Evolutionary conservation across 2,329 filamentous ascomycete species (phyloP).

Genomic region (Monosporascus sp.): DNA sequence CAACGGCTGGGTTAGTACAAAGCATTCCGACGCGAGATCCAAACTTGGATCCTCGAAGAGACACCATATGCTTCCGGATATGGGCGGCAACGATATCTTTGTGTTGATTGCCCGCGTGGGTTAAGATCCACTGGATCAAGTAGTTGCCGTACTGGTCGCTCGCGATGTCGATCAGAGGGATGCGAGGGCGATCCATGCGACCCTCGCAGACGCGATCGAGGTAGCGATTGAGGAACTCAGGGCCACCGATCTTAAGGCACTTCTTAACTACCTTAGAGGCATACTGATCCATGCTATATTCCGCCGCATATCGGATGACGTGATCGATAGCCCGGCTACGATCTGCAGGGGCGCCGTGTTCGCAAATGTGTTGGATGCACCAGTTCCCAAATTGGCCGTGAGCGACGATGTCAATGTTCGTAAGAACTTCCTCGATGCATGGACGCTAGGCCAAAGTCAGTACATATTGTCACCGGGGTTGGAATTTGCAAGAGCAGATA

Average conservation of each 20-base stretch:
- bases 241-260: constrained; percentile 91
- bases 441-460: constrained; percentile 60
- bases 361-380: constrained; percentile 99
- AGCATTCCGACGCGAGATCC: constrained; percentile 98
- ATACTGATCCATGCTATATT: constrained; percentile 99
- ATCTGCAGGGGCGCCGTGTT: constrained; percentile 87
- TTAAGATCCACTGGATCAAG: constrained; percentile 93
- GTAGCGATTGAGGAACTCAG: constrained; percentile 87
- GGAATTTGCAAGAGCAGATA: constrained; percentile 32
- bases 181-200: constrained; percentile 83
- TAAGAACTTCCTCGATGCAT: constrained; percentile 92
- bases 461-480: background rate
- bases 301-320: constrained; percentile 85
- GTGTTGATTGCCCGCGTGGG: constrained; percentile 79
- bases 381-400: constrained; percentile 99
- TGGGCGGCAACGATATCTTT: constrained; percentile 89
- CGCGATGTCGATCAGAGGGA: constrained; percentile 95
- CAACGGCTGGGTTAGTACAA: constrained; percentile 88
- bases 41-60: constrained; percentile 95
- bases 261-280: constrained; percentile 99
- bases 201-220: constrained; percentile 91
- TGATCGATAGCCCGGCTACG: constrained; percentile 92
- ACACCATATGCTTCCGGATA: constrained; percentile 99
- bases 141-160: constrained; percentile 99
- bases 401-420: constrained; percentile 91